These are phyloP conservation scores for Apophysomyces variabilis DNA, from an alignment of 371 early-diverging fungal species.

Conservation along the genomic window DNA sequence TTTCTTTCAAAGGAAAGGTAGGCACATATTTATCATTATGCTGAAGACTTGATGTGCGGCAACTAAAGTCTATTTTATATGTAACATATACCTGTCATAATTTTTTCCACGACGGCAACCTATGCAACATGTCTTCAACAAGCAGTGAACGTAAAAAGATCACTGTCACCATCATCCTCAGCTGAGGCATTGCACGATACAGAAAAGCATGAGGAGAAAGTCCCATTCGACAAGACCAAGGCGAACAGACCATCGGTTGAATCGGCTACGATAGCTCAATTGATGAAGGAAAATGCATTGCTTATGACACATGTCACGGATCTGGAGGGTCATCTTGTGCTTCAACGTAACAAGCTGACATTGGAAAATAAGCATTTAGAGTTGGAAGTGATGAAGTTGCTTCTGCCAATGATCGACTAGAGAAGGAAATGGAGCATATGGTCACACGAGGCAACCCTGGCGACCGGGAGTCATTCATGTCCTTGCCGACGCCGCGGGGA, in stretches of 20 bases:
- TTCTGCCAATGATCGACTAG: constrained; percentile 53
- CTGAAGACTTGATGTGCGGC: too few species aligned
- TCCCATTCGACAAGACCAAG: not conserved
- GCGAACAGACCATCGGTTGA: constrained; percentile 11
- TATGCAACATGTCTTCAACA: too few species aligned
- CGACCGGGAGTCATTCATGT: not conserved
- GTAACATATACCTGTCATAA: too few species aligned
- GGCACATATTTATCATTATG: too few species aligned
- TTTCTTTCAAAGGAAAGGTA: too few species aligned
- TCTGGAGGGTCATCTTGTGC: constrained; percentile 42
- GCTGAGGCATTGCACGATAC: not conserved
- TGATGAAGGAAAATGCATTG: constrained; percentile 42
- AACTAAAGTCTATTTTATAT: too few species aligned
- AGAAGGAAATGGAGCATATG: constrained; percentile 54
- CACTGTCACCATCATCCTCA: too few species aligned
- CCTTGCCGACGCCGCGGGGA: not conserved
- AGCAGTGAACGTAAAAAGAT: too few species aligned
- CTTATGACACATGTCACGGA: constrained; percentile 38
- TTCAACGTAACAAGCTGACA: constrained; percentile 40
- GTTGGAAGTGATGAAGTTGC: constrained; percentile 46
- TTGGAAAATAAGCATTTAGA: constrained; percentile 50
- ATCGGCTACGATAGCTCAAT: constrained; percentile 26
- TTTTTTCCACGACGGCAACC: too few species aligned
- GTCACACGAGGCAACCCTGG: constrained; percentile 33
- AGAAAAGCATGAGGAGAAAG: not conserved